Base-by-base conservation (phyloP, 176 grass and related monocot species). In the Oryza officinalis region DNA sequence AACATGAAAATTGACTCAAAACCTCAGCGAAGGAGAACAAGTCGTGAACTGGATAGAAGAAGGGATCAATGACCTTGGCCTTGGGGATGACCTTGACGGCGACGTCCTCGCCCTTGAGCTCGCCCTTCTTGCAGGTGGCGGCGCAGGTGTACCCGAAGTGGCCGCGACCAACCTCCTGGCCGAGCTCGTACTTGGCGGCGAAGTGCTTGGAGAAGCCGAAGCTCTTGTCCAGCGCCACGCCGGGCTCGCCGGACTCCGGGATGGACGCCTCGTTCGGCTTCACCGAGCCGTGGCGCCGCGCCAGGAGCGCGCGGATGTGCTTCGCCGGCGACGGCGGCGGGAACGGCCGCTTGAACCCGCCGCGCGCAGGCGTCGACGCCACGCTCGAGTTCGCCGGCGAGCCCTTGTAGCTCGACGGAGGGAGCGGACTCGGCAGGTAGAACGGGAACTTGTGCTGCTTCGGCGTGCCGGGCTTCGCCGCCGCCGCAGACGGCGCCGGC, bases 51-150 rank as follows among this genome's bases (percentile, higher is more conserved):
- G 13, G 27, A 49, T 15, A 37, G 13, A 79, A 69, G 31, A 73
- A 54, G 18, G 43, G 2, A 75, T 30, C 45, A 59, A 59, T 10
- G 31, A 96, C 94, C 94, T 96, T 96, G 65, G 91, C 61, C 76
- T 96, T 96, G 13, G 94, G 90, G 54, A 96, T 89, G 46, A 96
- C 94, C 89, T 96, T 96, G 86, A 96, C 86, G 20, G 94, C 94
- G 41, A 92, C 94, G 35, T 96, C 94, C 71, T 96, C 84, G 28
- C 88, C 94, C 80, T 96, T 92, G 83, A 90, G 83, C 41, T 96
- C 94, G 80, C 88, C 94, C 79, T 93, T 96, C 86, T 93, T 96
- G 20, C 76, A 84, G 84, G 82, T 96, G 13, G 90, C 94, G 35
- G 78, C 68, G 87, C 94, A 96, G 73, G 94, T 96, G 79, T 85